Percentiles rank a stretch among this genome's conserved stretches.
These are phyloP conservation scores for Aureobasidium sp. DNA, from an alignment of 2,329 filamentous ascomycete species.

Conservation along the genomic window DNA sequence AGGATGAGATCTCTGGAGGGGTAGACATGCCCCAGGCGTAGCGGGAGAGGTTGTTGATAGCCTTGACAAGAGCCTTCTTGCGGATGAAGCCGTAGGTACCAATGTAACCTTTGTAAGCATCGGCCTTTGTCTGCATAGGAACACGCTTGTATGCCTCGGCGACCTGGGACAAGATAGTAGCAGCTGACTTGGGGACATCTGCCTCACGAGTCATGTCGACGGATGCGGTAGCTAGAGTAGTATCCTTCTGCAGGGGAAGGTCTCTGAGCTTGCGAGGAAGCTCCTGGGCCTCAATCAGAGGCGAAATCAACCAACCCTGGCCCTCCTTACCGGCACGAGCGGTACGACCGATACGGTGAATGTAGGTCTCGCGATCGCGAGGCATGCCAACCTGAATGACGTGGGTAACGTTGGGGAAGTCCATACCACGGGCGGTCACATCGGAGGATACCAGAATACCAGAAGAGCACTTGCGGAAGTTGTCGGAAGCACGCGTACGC, in stretches of 20 bases:
- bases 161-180: slow-evolving; percentile 35
- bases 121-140: slow-evolving; percentile 33
- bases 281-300: slow-evolving; percentile 43
- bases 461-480: slow-evolving; percentile 56
- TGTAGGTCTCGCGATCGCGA: slow-evolving; percentile 38
- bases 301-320: slow-evolving; percentile 59
- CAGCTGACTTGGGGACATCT: slow-evolving; percentile 33
- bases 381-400: slow-evolving; percentile 44
- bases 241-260: slow-evolving; percentile 52
- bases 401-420: slow-evolving; percentile 45
- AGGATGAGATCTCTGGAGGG: slow-evolving; percentile 35
- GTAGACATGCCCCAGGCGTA: slow-evolving; percentile 45
- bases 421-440: slow-evolving; percentile 45
- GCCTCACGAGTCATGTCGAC: slow-evolving; percentile 35
- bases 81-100: slow-evolving; percentile 40
- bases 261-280: slow-evolving; percentile 45
- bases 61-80: slow-evolving; percentile 33
- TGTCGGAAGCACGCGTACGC: slow-evolving; percentile 61
- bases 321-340: slow-evolving; percentile 63
- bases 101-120: slow-evolving; percentile 50
- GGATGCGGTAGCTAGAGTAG: slow-evolving; percentile 42
- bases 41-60: slow-evolving; percentile 46
- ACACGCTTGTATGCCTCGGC: slow-evolving; percentile 36
- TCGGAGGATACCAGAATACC: slow-evolving; percentile 46
- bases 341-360: slow-evolving; percentile 44